Evolutionary conservation across 805 yeast species (phyloP).

Genomic region (Kazachstania psychrophila): DNA sequence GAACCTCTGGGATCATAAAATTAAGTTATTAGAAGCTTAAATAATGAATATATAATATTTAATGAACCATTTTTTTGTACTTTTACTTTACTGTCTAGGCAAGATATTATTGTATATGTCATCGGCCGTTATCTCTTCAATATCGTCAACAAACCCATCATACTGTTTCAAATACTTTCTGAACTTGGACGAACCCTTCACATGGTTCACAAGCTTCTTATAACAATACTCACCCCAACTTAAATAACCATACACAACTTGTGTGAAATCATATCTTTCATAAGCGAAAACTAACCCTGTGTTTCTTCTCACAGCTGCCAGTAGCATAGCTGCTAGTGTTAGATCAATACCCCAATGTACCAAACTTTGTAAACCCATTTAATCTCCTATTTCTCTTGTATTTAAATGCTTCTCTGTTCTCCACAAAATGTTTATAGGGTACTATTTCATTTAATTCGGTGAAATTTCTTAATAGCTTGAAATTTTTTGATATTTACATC

Average conservation of each 20-base stretch:
- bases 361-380: conserved; percentile 14
- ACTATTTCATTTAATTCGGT: neutral
- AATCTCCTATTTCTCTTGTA: neutral
- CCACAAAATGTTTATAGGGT: too few species aligned
- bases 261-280: conserved; percentile 32
- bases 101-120: neutral
- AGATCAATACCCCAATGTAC: conserved; percentile 71
- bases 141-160: conserved; percentile 14
- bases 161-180: conserved; percentile 17
- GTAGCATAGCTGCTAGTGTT: conserved; percentile 64
- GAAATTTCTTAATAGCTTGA: neutral
- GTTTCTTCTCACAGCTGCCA: conserved; percentile 79
- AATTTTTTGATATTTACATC: neutral
- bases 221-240: conserved; percentile 54
- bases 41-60: conserved; percentile 16
- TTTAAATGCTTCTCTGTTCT: too few species aligned
- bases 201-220: conserved; percentile 37
- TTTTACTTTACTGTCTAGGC: neutral
- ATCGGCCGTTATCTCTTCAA: conserved; percentile 1
- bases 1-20: conserved; percentile 52
- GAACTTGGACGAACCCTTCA: conserved; percentile 44
- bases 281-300: conserved; percentile 54
- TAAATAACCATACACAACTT: conserved; percentile 45
- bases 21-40: conserved; percentile 4
- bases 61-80: conserved; percentile 55